A percentile compares a stretch with the other conserved stretches of the same genome.
These are phyloP conservation scores for Kodamaea hsintzibuensis DNA, from an alignment of 805 yeast species.

Conservation along the genomic window DNA sequence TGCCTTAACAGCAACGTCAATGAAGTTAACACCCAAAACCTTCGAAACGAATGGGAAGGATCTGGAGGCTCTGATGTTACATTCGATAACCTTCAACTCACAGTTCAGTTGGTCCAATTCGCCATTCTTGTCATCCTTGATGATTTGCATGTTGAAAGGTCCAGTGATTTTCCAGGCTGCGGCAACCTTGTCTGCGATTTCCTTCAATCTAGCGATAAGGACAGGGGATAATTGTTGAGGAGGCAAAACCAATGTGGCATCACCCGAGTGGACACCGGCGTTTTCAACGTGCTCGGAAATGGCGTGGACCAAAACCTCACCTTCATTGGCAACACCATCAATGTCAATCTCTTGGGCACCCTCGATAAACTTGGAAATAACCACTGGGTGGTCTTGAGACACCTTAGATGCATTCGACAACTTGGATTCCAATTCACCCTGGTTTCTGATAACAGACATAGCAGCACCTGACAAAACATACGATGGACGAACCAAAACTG, in stretches of 20 bases:
- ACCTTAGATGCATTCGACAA: conserved; percentile 87
- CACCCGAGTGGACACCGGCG: conserved; percentile 99
- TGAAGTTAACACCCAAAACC: conserved; percentile 92
- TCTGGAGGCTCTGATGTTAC: conserved; percentile 97
- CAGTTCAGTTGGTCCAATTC: conserved; percentile 56
- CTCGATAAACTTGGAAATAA: conserved; percentile 91
- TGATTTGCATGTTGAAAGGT: conserved; percentile 98
- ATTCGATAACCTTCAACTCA: conserved; percentile 90
- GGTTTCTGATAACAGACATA: conserved; percentile 86
- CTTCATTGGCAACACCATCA: conserved; percentile 92
- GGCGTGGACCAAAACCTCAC: conserved; percentile 89
- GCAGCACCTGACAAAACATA: conserved; percentile 98
- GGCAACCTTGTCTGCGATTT: conserved; percentile 91
- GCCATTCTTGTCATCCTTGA: conserved; percentile 67
- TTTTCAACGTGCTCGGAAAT: conserved; percentile 97
- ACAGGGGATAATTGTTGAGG: conserved; percentile 76
- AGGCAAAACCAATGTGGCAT: conserved; percentile 92
- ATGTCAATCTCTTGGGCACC: conserved; percentile 97
- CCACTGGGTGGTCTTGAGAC: conserved; percentile 96
- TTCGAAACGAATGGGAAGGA: conserved; percentile 99
- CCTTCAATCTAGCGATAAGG: conserved; percentile 73
- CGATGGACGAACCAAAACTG: conserved; percentile 96
- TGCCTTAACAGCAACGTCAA: conserved; percentile 91
- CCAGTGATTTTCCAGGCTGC: conserved; percentile 94
- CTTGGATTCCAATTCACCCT: conserved; percentile 78